Conservation (phyloP, 2,329 filamentous ascomycete species). For the Beauveria bassiana region DNA sequence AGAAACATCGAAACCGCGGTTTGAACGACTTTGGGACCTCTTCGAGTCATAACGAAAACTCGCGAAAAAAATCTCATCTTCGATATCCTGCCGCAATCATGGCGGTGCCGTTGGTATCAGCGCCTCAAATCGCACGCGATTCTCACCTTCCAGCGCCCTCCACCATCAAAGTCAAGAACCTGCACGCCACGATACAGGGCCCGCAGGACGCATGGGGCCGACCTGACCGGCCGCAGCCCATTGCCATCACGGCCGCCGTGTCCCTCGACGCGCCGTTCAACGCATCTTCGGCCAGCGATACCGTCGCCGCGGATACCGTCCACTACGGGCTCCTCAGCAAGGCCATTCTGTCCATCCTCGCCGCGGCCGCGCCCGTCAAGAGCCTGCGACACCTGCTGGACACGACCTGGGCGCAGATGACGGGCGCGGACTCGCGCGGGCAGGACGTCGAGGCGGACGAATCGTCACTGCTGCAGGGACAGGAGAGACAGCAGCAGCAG, state of each 20-base stretch:
- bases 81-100: neutral
- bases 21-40: too few relatives aligned
- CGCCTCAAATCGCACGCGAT: neutral
- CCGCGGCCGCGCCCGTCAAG: constrained; percentile 18
- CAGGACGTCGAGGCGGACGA: constrained; percentile 11
- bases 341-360: constrained; percentile 43
- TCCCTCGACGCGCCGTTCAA: constrained; percentile 48
- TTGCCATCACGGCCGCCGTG: constrained; percentile 52
- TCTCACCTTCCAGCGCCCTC: constrained; percentile 23
- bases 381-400: constrained; percentile 23
- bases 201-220: constrained; percentile 64
- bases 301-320: constrained; percentile 60
- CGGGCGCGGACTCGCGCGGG: constrained; percentile 17
- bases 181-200: constrained; percentile 48
- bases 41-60: too few relatives aligned
- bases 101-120: neutral
- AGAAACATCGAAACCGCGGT: too few relatives aligned
- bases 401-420: constrained; percentile 26
- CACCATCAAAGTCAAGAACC: constrained; percentile 52
- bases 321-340: constrained; percentile 70
- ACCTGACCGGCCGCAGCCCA: constrained; percentile 49
- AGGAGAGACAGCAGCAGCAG: neutral
- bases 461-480: neutral
- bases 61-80: neutral
- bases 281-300: constrained; percentile 50